Base-by-base conservation (phyloP, 306 rosid species). In the Prunus mume region DNA sequence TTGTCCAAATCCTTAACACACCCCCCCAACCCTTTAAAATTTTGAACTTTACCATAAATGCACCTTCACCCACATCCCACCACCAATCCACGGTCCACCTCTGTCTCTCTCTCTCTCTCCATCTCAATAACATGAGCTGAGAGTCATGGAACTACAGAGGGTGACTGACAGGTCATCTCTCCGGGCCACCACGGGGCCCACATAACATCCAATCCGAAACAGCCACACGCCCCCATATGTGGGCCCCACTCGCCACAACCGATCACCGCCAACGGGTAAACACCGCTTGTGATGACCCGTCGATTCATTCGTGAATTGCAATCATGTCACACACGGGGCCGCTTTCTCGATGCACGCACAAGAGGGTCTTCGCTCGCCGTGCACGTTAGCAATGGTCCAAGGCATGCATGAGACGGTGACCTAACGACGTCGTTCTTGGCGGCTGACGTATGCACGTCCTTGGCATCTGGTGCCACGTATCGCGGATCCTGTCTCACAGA, bases 401-500 rank as follows among this genome's bases (percentile, higher is more conserved):
- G 10, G 45, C 34, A 13, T 54, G 79, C 71, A 82, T 82, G 80
- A 20, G 73, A 46, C 30, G 34, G 83, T 15, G 74, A 75, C 68
- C 5, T 1, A 34, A 84, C 90, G 83, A 76, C 83, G 77, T 71
- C 82, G 90, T 82, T 43, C 38, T 19, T 7, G 62, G 72, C 69
- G 73, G 73, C 69, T 82, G 65, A 72, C 76, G 79, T 46, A 8
- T 34, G 28, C 75, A 66, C 75, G 41, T 30, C 54, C 43, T 25
- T 18, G 65, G 65, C 65, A 18, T 57, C 65, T 73, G 71, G 51
- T 56, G 56, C 93, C 96, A 84, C 84, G 73, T 58, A 67, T 84
- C 74, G 72, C 76, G 90, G 91, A 81, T 89, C 91, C 66, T 86
- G 96, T 83, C 76, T 60, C 75, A 54, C 79, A 22, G 76, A 56